Evolutionary conservation across 352 stramenopile species (phyloP).

Genomic region (Aphanomyces cochlioides): DNA sequence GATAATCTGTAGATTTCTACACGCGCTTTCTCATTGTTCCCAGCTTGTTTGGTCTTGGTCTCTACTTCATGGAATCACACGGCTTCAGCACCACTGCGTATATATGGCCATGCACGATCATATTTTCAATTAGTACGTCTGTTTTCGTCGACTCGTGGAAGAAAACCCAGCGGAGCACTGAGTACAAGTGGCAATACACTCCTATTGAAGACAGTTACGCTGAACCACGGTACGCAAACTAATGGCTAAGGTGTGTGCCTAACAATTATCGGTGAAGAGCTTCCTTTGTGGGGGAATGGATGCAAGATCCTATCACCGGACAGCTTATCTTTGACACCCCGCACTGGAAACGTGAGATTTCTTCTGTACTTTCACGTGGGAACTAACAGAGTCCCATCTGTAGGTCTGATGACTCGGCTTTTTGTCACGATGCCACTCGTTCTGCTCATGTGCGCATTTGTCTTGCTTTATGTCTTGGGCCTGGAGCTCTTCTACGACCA

Average conservation of each 20-base stretch:
- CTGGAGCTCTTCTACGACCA: slow-evolving; percentile 18
- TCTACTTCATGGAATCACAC: slow-evolving; percentile 43
- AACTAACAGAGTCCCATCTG: background rate
- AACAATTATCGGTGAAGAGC: slow-evolving; percentile 15
- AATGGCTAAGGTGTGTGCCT: background rate
- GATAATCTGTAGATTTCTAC: slow-evolving; percentile 65
- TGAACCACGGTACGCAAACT: slow-evolving; percentile 11
- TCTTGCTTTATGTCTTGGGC: slow-evolving; percentile 13
- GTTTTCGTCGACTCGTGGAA: slow-evolving; percentile 60
- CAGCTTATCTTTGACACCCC: slow-evolving; percentile 53
- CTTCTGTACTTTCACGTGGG: background rate
- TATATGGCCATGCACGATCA: slow-evolving; percentile 41
- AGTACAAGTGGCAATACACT: slow-evolving; percentile 60
- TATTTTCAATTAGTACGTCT: slow-evolving; percentile 54
- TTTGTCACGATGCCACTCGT: slow-evolving; percentile 15
- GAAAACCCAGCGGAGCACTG: slow-evolving; percentile 46
- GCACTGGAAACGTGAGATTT: slow-evolving; percentile 40
- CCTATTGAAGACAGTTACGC: slow-evolving; percentile 36
- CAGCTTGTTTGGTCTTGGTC: slow-evolving; percentile 45
- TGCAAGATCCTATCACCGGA: slow-evolving; percentile 44
- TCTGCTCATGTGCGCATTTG: slow-evolving; percentile 7
- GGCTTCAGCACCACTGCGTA: slow-evolving; percentile 44
- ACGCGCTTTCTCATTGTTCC: slow-evolving; percentile 67
- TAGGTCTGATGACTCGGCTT: background rate
- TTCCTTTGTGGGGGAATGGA: slow-evolving; percentile 55